Conservation (phyloP, 2,329 filamentous ascomycete genomes). For the Xylariales sp. region DNA sequence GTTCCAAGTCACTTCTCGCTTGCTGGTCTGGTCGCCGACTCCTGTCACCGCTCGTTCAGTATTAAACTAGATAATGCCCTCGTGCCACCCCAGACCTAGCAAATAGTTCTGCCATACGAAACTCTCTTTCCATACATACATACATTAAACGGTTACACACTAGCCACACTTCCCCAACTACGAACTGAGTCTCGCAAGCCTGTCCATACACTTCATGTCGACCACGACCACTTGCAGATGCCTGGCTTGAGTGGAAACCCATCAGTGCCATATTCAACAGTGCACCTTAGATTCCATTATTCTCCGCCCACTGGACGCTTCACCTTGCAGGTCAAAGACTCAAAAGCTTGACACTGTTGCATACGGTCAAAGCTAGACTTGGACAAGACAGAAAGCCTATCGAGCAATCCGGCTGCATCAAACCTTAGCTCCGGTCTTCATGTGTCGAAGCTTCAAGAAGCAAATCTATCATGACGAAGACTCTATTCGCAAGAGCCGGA, state of each 20-base stretch:
- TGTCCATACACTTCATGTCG: too few species aligned
- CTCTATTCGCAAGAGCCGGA: constrained; percentile 17
- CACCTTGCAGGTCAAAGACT: too few species aligned
- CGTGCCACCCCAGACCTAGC: constrained; percentile 21
- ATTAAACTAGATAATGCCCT: constrained; percentile 30
- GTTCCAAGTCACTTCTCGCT: constrained; percentile 19
- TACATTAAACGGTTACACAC: not conserved
- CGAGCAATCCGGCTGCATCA: too few species aligned
- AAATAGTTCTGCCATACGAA: constrained; percentile 8
- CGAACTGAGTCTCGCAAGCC: too few species aligned
- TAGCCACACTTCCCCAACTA: too few species aligned
- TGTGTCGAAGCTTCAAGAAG: not conserved
- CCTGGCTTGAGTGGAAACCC: too few species aligned
- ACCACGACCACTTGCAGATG: too few species aligned
- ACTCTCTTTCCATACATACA: constrained; percentile 4
- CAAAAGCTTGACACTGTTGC: not conserved
- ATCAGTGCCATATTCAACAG: too few species aligned
- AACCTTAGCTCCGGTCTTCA: too few species aligned
- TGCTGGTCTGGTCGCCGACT: too few species aligned
- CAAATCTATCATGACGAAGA: constrained; percentile 20
- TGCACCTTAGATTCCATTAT: too few species aligned
- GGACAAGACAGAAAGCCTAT: not conserved
- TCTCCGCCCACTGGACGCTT: too few species aligned
- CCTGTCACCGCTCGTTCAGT: constrained; percentile 29
- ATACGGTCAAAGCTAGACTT: not conserved